Percentiles rank a stretch among this genome's conserved stretches.
phyloP scores from a whole-genome alignment of 148 eudicot species.

The Dysphania ambrosioides region DNA sequence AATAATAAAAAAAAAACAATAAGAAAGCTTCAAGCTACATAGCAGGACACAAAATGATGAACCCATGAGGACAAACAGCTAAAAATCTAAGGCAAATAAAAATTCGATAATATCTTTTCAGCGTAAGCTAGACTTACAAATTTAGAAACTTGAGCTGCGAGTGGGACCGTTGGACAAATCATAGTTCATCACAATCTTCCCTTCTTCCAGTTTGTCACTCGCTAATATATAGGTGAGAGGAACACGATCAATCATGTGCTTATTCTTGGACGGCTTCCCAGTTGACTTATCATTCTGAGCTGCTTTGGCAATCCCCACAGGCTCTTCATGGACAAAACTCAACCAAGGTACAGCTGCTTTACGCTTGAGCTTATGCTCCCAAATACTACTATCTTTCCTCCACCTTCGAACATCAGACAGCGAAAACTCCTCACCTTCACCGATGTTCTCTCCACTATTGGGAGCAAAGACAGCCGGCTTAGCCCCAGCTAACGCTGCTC shows the following conservation, averaged over 20 bases:
- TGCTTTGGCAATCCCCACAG: slow-evolving; percentile 29
- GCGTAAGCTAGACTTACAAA: slow-evolving; percentile 16
- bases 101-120: background rate
- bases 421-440: slow-evolving; percentile 26
- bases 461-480: slow-evolving; percentile 43
- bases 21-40: background rate
- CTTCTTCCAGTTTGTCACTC: slow-evolving; percentile 40
- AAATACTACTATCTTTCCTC: slow-evolving; percentile 39
- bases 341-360: slow-evolving; percentile 48
- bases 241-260: slow-evolving; percentile 23
- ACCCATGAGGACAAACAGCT: background rate
- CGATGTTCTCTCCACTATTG: slow-evolving; percentile 19
- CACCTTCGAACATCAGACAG: slow-evolving; percentile 40
- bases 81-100: background rate
- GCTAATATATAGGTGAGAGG: slow-evolving; percentile 49
- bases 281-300: slow-evolving; percentile 17
- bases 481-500: slow-evolving; percentile 54
- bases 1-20: background rate
- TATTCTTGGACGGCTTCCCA: slow-evolving; percentile 24
- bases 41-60: background rate
- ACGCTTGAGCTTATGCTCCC: slow-evolving; percentile 47
- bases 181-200: slow-evolving; percentile 52
- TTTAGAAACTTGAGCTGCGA: slow-evolving; percentile 16
- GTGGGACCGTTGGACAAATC: slow-evolving; percentile 29
- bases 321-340: slow-evolving; percentile 34